Evolutionary conservation across 2,329 filamentous ascomycete genomes (phyloP).

Genomic region (Zasmidium angulare): DNA sequence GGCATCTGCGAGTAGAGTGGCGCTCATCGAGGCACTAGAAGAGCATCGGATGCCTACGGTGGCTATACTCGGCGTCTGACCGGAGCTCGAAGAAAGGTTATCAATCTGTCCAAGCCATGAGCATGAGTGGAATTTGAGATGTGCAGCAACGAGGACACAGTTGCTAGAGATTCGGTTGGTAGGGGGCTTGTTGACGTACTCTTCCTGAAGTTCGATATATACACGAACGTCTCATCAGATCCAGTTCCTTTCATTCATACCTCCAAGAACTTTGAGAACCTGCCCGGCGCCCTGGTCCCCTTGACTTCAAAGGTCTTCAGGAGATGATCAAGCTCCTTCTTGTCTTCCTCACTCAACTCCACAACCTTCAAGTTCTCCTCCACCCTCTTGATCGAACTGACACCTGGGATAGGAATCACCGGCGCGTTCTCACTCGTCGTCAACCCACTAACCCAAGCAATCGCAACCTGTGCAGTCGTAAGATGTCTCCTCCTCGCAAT

Average conservation of each 20-base stretch:
- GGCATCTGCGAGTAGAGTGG: too few relatives aligned
- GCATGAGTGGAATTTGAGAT: too few relatives aligned
- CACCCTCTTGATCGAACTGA: constrained; percentile 37
- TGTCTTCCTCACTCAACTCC: constrained; percentile 43
- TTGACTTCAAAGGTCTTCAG: constrained; percentile 46
- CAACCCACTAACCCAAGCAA: constrained; percentile 48
- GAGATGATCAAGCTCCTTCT: constrained; percentile 53
- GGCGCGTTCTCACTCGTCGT: constrained; percentile 42
- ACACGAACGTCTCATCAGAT: too few relatives aligned
- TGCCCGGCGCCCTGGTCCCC: constrained; percentile 27
- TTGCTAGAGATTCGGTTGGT: not conserved
- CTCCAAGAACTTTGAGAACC: constrained; percentile 8
- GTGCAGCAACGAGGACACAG: too few relatives aligned
- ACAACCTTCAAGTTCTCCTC: constrained; percentile 41
- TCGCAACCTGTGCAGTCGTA: constrained; percentile 47
- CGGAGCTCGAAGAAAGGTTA: too few relatives aligned
- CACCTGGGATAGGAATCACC: constrained; percentile 45
- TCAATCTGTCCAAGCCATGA: too few relatives aligned
- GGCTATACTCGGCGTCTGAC: too few relatives aligned
- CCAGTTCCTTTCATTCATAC: too few relatives aligned
- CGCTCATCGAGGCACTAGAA: too few relatives aligned
- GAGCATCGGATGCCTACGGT: too few relatives aligned
- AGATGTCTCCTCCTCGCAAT: constrained; percentile 59
- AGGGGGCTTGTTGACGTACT: not conserved
- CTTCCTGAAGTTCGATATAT: too few relatives aligned